Conservation (phyloP, 2,329 filamentous ascomycete genomes). For the Phialophora tarda region DNA sequence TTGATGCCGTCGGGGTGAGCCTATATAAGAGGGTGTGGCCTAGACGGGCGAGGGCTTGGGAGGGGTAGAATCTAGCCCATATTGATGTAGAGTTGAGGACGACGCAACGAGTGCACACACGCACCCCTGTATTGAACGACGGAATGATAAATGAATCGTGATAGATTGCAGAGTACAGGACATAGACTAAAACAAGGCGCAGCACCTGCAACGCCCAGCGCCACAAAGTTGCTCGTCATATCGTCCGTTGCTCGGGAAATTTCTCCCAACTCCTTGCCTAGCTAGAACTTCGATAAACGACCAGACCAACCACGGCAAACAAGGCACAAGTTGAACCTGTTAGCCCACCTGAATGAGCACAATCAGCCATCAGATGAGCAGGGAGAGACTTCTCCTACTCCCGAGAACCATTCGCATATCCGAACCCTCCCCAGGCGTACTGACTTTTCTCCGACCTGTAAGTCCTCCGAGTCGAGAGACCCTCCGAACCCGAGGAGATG, state of each 20-base stretch:
- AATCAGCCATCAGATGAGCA: neutral
- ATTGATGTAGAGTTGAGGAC: neutral
- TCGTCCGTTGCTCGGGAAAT: neutral
- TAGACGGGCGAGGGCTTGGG: constrained; percentile 59
- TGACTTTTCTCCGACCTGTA: no score
- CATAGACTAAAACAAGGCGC: neutral
- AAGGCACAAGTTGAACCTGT: neutral
- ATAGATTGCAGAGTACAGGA: neutral
- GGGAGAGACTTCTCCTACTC: neutral
- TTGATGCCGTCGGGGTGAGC: constrained; percentile 91
- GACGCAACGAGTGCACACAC: neutral
- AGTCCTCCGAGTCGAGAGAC: neutral
- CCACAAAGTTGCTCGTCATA: neutral
- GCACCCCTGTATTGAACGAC: neutral
- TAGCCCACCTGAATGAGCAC: neutral
- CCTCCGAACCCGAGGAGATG: neutral
- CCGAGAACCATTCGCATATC: neutral
- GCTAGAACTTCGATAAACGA: neutral
- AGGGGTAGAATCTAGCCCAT: constrained; percentile 2
- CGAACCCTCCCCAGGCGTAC: neutral
- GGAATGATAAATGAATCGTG: neutral
- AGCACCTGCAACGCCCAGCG: neutral
- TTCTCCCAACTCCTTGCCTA: neutral
- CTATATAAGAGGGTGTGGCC: constrained; percentile 87
- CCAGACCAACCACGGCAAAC: neutral